Evolutionary conservation across 768 basidiomycete species (phyloP), one percentile per base, ranked within the genome.

Genomic region (Leucogyrophana mollusca): DNA sequence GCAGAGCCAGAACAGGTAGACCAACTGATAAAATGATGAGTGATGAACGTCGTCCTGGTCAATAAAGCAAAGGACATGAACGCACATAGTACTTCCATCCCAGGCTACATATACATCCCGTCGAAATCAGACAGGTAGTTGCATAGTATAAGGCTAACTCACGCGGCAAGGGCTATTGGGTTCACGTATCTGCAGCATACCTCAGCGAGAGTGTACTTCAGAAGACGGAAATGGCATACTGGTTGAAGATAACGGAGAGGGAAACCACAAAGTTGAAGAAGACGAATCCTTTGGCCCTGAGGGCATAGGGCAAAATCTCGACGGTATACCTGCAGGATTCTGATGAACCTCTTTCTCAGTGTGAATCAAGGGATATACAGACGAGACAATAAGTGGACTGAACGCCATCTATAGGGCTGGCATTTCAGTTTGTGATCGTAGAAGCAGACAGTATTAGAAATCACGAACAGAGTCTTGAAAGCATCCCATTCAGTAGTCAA

Each of bases 321-420:
- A 78, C 67, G 16, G 72, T 73, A 63, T 74, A 73, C 18, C 54
- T 56, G 39, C 10, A 47, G 32, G 43, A 27, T 4, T 22, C n/a
- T 24, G 33, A 23, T 21, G 17, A 11, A 22, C 2, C 16, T 23
- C 30, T 38, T 22, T 4, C 23, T 9, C 6, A 16, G n/a, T 21
- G 7, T 7, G 6, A 9, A 16, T 37, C 16, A n/a, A 37, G n/a
- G n/a, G 16, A 8, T 6, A 13, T 16, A 47, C 45, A 49, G 13
- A 51, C 0, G 82, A 77, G 42, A 88, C 82, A 58, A 88, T 84
- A 46, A 90, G 80, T 9, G 89, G 87, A 9, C 83, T 80, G 74
- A 87, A 88, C 16, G 85, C 86, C 40, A 89, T 65, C 78, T 80
- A 51, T 36, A 44, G 21, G 30, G 17, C 36, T 20, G n/a, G n/a